These are phyloP conservation scores for Amanita jacksonii DNA, from an alignment of 768 basidiomycete genomes.

Conservation along the genomic window DNA sequence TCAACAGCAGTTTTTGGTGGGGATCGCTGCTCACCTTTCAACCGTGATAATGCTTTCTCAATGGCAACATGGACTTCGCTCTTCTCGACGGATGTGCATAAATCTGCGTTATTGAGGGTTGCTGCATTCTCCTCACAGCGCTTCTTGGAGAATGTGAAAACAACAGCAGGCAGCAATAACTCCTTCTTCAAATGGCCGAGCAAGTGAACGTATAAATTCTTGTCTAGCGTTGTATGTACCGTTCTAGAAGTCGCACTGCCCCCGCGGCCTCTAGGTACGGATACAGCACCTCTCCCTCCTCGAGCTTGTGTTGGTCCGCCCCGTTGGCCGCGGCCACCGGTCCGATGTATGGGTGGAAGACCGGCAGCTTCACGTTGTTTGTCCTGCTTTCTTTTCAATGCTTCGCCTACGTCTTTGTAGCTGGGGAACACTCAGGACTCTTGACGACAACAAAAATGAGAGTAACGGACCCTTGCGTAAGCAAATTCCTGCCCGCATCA, in stretches of 20 bases:
- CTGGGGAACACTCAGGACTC: conserved; percentile 28
- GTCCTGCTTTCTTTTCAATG: conserved; percentile 89
- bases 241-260: conserved; percentile 37
- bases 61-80: conserved; percentile 94
- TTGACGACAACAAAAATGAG: too few relatives aligned
- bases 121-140: conserved; percentile 93
- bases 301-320: conserved; percentile 28
- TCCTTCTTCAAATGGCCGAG: conserved; percentile 82
- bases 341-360: conserved; percentile 72
- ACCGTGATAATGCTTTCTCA: conserved; percentile 81
- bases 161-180: conserved; percentile 81
- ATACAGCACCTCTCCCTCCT: conserved; percentile 29
- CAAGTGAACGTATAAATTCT: conserved; percentile 89
- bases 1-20: conserved; percentile 4
- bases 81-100: conserved; percentile 86
- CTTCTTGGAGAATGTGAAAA: conserved; percentile 97
- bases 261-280: conserved; percentile 30
- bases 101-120: conserved; percentile 79
- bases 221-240: conserved; percentile 67
- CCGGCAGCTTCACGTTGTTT: conserved; percentile 97
- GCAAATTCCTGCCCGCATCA: conserved; percentile 70
- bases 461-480: too few relatives aligned
- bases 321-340: conserved; percentile 71
- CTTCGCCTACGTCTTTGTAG: conserved; percentile 85
- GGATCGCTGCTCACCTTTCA: conserved; percentile 58